Base-by-base conservation (phyloP, 352 stramenopile species). In the Pythium plurisporium region DNA sequence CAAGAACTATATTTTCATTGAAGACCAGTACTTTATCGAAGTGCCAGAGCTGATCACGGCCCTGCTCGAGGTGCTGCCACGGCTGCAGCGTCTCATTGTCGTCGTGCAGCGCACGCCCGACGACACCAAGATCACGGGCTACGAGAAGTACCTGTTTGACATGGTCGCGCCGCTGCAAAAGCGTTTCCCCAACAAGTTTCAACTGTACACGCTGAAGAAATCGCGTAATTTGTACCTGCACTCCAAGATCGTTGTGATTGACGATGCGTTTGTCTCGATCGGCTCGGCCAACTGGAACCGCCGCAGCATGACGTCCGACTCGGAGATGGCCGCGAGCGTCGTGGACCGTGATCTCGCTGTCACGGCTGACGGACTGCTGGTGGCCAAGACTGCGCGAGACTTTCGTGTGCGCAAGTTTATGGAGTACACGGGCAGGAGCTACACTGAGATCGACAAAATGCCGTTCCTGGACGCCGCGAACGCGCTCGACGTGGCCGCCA, bases 11-110 rank as follows among this genome's bases (percentile, higher is more conserved):
- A 70, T 79, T 15, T 76, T 73, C 49, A 54, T 79, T 14, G 71
- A 79, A 38, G 71, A 79, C 42, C 71, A 79, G 59, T 79, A 79
- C 48, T 79, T 79, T 52, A 62, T 79, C 55, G n/a, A 73, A 30
- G 63, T 79, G 2, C 64, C 65, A 0, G 65, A 65, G 33, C 64
- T 79, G 5, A 37, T 68, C 12, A 23, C 30, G 1, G 71, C 65
- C 11, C 27, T 79, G 45, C 31, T 76, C 23, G 55, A 51, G 2
- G 56, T 67, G 9, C 38, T 79, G 26, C 67, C 71, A 9, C 52
- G 60, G 19, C 42, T 67, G 27, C 38, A 67, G 40, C 52, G 46
- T 4, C 53, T 67, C 12, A 54, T 67, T 25, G 60, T 67, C 6
- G 53, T 67, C 53, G 48, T 54, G 30, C 60, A 67, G 15, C 33